These are phyloP conservation scores for Penicillium cosmopolitanum DNA, from an alignment of 495 filamentous ascomycete species.

Conservation along the genomic window DNA sequence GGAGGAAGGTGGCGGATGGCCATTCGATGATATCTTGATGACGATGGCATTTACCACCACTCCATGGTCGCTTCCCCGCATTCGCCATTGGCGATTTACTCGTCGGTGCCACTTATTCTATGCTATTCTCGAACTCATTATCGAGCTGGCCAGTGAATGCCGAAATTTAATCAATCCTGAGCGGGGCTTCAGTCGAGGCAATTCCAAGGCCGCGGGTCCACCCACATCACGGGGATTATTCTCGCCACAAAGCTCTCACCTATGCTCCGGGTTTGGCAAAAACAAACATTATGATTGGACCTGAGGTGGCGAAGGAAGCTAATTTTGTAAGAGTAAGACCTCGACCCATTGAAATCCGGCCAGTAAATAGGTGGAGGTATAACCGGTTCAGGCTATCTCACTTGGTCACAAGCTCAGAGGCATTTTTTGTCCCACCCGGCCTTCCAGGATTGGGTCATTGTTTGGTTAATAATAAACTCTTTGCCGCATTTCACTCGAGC, in stretches of 20 bases:
- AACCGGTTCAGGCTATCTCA: too few relatives aligned
- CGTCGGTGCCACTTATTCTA: constrained; percentile 22
- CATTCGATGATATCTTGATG: constrained; percentile 29
- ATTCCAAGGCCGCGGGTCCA: constrained; percentile 3
- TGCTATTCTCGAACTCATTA: constrained; percentile 13
- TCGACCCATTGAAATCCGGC: neutral
- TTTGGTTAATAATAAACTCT: too few relatives aligned
- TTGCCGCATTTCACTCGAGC: too few relatives aligned
- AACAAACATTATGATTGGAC: neutral
- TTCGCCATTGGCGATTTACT: constrained; percentile 16
- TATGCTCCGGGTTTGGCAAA: neutral
- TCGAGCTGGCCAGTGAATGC: constrained; percentile 13
- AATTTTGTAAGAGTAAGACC: neutral
- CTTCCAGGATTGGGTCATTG: too few relatives aligned
- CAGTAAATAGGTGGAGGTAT: too few relatives aligned
- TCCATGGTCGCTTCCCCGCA: constrained; percentile 22
- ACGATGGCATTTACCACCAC: constrained; percentile 32
- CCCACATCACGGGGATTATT: constrained; percentile 4
- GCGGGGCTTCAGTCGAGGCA: neutral
- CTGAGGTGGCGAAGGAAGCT: neutral
- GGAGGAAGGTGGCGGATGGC: constrained; percentile 21
- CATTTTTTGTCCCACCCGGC: too few relatives aligned
- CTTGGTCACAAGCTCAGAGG: too few relatives aligned
- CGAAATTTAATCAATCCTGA: neutral
- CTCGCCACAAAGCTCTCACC: constrained; percentile 13